A percentile compares a stretch with the other conserved stretches of the same genome.
Conservation (phyloP, 345 rosid species). For the Populus simonii region DNA sequence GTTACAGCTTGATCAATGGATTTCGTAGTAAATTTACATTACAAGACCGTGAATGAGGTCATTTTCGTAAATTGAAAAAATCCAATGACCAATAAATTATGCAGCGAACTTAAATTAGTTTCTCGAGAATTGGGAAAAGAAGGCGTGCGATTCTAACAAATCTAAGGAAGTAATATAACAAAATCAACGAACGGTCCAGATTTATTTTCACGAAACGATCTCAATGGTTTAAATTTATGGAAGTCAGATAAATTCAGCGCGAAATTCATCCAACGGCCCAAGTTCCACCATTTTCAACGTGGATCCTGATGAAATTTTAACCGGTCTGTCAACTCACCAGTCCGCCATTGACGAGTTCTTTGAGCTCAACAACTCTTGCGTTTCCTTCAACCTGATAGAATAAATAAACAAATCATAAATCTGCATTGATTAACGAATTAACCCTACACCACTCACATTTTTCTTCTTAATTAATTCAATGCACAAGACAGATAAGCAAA, state of each 20-base stretch:
- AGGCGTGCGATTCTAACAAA: background rate
- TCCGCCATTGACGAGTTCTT: constrained; percentile 51
- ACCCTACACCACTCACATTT: background rate
- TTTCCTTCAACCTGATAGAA: constrained; percentile 31
- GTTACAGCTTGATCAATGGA: too few species aligned
- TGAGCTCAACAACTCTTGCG: constrained; percentile 29
- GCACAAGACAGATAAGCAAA: background rate
- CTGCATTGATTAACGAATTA: background rate
- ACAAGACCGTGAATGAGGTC: background rate
- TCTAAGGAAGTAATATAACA: background rate
- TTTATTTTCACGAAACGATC: constrained; percentile 18
- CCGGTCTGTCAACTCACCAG: constrained; percentile 39
- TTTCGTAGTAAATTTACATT: too few species aligned
- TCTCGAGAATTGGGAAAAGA: background rate
- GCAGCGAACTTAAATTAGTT: background rate
- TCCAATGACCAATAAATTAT: background rate
- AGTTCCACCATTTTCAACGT: background rate
- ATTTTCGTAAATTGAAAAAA: background rate
- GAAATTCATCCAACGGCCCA: background rate
- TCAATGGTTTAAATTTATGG: background rate
- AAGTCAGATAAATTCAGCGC: background rate
- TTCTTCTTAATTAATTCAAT: background rate
- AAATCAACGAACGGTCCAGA: constrained; percentile 23
- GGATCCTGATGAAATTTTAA: constrained; percentile 2
- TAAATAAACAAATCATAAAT: background rate